phyloP scores from a whole-genome alignment of 2,329 filamentous ascomycete genomes.

The Lecanicillium sp. region DNA sequence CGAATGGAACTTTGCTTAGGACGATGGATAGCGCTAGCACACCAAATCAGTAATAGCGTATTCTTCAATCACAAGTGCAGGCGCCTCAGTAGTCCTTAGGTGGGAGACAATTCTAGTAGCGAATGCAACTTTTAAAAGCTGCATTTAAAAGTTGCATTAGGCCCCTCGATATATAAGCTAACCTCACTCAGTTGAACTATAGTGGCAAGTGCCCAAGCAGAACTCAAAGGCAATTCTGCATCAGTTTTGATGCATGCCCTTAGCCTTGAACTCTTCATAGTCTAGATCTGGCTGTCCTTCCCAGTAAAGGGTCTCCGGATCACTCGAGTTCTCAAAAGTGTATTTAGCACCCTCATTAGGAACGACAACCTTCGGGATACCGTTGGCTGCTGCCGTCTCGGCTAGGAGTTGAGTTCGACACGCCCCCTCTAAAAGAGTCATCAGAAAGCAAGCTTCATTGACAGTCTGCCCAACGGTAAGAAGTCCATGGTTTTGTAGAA shows the following conservation, averaged over 20 bases:
- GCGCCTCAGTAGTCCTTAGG: too few species aligned
- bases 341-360: slow-evolving; percentile 28
- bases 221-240: too few species aligned
- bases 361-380: slow-evolving; percentile 31
- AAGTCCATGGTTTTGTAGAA: slow-evolving; percentile 65
- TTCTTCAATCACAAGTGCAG: too few species aligned
- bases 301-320: slow-evolving; percentile 13
- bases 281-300: slow-evolving; percentile 3
- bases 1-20: slow-evolving; percentile 29
- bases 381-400: slow-evolving; percentile 45
- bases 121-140: too few species aligned
- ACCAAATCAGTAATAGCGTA: too few species aligned
- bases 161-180: too few species aligned
- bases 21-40: not conserved
- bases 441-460: slow-evolving; percentile 65
- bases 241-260: too few species aligned
- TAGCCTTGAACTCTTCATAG: too few species aligned
- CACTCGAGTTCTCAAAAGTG: slow-evolving; percentile 36
- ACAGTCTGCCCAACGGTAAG: slow-evolving; percentile 63
- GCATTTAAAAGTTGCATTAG: too few species aligned
- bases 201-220: too few species aligned
- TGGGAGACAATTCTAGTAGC: too few species aligned
- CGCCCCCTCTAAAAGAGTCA: slow-evolving; percentile 58
- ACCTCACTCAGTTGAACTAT: too few species aligned
- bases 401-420: slow-evolving; percentile 60